Conservation (phyloP, 345 rosid species). For the Gossypium australe region DNA sequence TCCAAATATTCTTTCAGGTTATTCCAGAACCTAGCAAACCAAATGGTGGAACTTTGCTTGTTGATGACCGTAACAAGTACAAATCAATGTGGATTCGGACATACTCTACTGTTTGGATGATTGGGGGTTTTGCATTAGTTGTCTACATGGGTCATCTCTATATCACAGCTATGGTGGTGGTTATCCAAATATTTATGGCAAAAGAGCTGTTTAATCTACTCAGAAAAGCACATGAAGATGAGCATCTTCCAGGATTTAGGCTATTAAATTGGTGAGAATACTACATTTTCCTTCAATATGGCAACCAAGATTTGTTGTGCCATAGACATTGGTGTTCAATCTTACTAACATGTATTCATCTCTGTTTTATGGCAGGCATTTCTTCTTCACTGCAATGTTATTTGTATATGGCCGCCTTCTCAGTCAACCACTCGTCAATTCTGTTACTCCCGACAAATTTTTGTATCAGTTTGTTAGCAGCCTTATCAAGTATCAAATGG, state of each 20-base stretch:
- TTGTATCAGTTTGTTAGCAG: conserved; percentile 69
- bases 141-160: conserved; percentile 97
- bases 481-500: conserved; percentile 90
- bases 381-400: conserved; percentile 95
- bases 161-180: conserved; percentile 92
- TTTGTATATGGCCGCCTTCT: conserved; percentile 94
- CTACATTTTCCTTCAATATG: not conserved
- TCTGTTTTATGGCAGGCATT: conserved; percentile 56
- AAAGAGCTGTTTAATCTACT: conserved; percentile 79
- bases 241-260: conserved; percentile 79
- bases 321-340: not conserved
- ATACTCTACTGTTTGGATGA: conserved; percentile 88
- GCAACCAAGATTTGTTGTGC: not conserved
- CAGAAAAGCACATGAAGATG: conserved; percentile 83
- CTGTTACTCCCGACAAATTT: conserved; percentile 75
- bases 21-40: conserved; percentile 45
- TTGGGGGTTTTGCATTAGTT: conserved; percentile 66
- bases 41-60: conserved; percentile 59
- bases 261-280: conserved; percentile 69
- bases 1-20: conserved; percentile 34
- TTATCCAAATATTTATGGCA: conserved; percentile 91
- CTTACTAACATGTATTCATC: conserved; percentile 2
- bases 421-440: conserved; percentile 86
- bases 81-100: conserved; percentile 74
- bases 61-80: conserved; percentile 73